Evolutionary conservation across 495 filamentous ascomycete genomes (phyloP).

Genomic region (Neurospora sp.): DNA sequence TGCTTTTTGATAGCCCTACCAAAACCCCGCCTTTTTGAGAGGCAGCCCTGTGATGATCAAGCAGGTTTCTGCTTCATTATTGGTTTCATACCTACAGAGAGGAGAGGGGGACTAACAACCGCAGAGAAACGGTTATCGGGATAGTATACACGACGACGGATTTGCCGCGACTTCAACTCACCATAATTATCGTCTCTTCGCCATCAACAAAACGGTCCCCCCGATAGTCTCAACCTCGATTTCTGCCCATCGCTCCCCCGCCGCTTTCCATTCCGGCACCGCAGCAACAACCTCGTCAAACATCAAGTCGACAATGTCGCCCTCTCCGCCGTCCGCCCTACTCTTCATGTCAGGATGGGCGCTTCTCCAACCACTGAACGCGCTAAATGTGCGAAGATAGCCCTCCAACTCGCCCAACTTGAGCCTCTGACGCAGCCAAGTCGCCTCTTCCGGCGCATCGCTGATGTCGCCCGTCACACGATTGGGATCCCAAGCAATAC

Average conservation of each 20-base stretch:
- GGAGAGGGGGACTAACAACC: background rate
- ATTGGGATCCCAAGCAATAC: constrained; percentile 49
- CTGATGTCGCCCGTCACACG: constrained; percentile 11
- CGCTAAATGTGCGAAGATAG: constrained; percentile 48
- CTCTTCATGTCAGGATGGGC: constrained; percentile 34
- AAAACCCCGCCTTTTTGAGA: background rate
- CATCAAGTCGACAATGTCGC: constrained; percentile 47
- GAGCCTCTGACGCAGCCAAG: constrained; percentile 42
- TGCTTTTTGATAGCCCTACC: background rate
- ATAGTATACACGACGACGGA: background rate
- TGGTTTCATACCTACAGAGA: background rate
- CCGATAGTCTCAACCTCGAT: constrained; percentile 41
- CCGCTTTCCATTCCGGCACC: constrained; percentile 39
- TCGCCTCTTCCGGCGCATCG: constrained; percentile 32
- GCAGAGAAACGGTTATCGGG: background rate
- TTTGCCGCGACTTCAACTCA: background rate
- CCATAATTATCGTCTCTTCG: constrained; percentile 27
- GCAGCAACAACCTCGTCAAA: constrained; percentile 40
- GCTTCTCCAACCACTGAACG: constrained; percentile 44
- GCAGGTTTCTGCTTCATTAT: background rate
- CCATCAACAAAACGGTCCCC: constrained; percentile 46
- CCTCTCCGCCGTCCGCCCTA: constrained; percentile 36
- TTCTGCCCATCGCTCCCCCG: constrained; percentile 37
- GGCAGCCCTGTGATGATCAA: background rate
- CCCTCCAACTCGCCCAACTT: constrained; percentile 44